Evolutionary conservation across 352 stramenopile genomes (phyloP).

Genomic region (Globisporangium uncinulatum): DNA sequence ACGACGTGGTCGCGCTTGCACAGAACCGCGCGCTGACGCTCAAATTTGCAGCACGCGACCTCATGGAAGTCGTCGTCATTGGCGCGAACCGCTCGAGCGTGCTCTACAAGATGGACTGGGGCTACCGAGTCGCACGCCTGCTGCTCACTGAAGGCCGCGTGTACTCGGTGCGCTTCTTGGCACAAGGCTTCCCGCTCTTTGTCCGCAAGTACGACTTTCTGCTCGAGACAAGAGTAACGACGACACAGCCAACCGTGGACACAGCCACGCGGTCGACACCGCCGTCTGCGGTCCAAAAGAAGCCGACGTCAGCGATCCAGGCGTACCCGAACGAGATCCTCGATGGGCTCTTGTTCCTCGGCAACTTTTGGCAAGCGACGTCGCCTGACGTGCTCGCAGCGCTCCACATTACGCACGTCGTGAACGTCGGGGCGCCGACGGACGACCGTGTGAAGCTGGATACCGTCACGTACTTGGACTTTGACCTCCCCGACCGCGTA

Average conservation of each 20-base stretch:
- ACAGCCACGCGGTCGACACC: conserved; percentile 1
- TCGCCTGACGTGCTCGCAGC: conserved; percentile 41
- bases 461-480: conserved; percentile 56
- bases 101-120: conserved; percentile 60
- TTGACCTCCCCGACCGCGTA: conserved; percentile 54
- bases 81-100: conserved; percentile 45
- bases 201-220: conserved; percentile 70
- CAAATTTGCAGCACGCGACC: conserved; percentile 49
- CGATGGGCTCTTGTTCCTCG: conserved; percentile 60
- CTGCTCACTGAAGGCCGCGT: conserved; percentile 58
- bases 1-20: conserved; percentile 39
- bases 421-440: conserved; percentile 67
- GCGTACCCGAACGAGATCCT: conserved; percentile 74
- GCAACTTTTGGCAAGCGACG: conserved; percentile 81
- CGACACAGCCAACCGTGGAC: too few species aligned
- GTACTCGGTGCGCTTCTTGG: conserved; percentile 68
- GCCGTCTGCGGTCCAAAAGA: too few species aligned
- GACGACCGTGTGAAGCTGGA: conserved; percentile 49
- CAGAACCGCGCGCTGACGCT: conserved; percentile 27
- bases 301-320: conserved; percentile 17
- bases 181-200: conserved; percentile 58
- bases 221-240: conserved; percentile 13
- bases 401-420: conserved; percentile 63
- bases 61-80: conserved; percentile 71
- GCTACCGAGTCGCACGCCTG: conserved; percentile 61